Percentiles rank a stretch among this genome's conserved stretches.
phyloP scores from a whole-genome alignment of 352 stramenopile species.

The Poterioochromonas sp. region DNA sequence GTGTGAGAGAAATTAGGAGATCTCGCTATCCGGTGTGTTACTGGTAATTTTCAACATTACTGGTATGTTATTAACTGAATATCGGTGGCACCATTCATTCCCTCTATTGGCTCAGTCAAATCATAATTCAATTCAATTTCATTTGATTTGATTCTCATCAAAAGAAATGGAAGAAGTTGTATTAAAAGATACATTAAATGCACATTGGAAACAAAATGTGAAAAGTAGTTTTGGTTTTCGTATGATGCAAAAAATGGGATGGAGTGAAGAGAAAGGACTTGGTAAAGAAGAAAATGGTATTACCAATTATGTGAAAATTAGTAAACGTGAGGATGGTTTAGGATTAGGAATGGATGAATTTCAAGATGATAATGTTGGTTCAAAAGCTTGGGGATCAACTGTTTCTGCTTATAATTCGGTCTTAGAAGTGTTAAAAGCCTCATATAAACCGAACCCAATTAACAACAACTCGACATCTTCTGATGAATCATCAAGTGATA shows the following conservation, averaged over 20 bases:
- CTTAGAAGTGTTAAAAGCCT: conserved; percentile 19
- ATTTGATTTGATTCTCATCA: too few species aligned
- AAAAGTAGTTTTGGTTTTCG: conserved; percentile 82
- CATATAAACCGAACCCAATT: too few species aligned
- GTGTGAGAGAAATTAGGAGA: too few species aligned
- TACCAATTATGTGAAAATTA: conserved; percentile 39
- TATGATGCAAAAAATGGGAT: conserved; percentile 82
- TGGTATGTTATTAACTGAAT: too few species aligned
- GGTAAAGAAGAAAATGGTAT: conserved; percentile 73
- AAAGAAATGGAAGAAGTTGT: too few species aligned
- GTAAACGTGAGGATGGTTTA: conserved; percentile 28
- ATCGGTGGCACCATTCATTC: too few species aligned
- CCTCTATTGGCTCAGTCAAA: too few species aligned
- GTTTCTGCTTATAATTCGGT: not conserved
- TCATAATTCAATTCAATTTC: too few species aligned
- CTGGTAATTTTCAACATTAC: too few species aligned
- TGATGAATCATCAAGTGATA: not conserved
- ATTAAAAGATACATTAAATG: conserved; percentile 25
- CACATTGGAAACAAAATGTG: conserved; percentile 40
- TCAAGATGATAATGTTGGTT: not conserved
- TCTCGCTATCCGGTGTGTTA: too few species aligned
- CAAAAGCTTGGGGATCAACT: not conserved
- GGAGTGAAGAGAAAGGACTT: conserved; percentile 70
- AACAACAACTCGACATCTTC: too few species aligned
- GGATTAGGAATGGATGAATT: conserved; percentile 2